Conservation (phyloP, 306 rosid species). For the Dryas alaskensis region DNA sequence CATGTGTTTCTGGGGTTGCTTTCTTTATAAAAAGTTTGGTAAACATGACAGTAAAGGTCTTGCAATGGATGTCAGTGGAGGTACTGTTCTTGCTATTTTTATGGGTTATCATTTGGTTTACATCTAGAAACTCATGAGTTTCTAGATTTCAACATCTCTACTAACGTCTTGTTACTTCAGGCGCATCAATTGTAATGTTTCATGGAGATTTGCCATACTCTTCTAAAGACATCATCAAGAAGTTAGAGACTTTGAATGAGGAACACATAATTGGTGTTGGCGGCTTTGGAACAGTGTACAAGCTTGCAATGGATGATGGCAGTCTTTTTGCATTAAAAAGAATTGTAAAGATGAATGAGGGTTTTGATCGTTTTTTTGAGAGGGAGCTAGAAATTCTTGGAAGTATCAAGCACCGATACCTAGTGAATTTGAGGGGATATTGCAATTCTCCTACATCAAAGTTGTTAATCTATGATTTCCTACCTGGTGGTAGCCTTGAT, state of each 20-base stretch:
- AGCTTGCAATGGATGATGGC: slow-evolving; percentile 98
- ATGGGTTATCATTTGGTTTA: slow-evolving; percentile 20
- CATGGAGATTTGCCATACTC: slow-evolving; percentile 99
- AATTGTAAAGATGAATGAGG: slow-evolving; percentile 85
- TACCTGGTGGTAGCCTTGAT: slow-evolving; percentile 93
- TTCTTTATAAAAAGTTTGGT: slow-evolving; percentile 86
- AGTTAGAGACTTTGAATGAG: slow-evolving; percentile 84
- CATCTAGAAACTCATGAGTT: not conserved
- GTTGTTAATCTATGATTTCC: slow-evolving; percentile 88
- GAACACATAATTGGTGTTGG: slow-evolving; percentile 91
- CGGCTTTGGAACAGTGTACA: slow-evolving; percentile 95
- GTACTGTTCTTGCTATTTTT: slow-evolving; percentile 42
- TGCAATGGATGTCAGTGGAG: slow-evolving; percentile 85
- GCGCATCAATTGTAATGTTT: slow-evolving; percentile 94
- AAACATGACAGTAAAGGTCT: slow-evolving; percentile 65
- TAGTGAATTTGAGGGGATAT: slow-evolving; percentile 96
- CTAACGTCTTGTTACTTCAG: slow-evolving; percentile 44
- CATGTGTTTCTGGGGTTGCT: slow-evolving; percentile 99
- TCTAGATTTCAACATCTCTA: slow-evolving; percentile 27
- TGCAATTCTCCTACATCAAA: slow-evolving; percentile 97
- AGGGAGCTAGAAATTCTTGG: slow-evolving; percentile 99
- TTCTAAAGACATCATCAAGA: slow-evolving; percentile 91
- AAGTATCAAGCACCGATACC: slow-evolving; percentile 90
- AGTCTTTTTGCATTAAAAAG: slow-evolving; percentile 88
- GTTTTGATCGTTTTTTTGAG: slow-evolving; percentile 94